Evolutionary conservation across 164 flowering plant genomes (phyloP).

Genomic region (Paratinospora sagittata): DNA sequence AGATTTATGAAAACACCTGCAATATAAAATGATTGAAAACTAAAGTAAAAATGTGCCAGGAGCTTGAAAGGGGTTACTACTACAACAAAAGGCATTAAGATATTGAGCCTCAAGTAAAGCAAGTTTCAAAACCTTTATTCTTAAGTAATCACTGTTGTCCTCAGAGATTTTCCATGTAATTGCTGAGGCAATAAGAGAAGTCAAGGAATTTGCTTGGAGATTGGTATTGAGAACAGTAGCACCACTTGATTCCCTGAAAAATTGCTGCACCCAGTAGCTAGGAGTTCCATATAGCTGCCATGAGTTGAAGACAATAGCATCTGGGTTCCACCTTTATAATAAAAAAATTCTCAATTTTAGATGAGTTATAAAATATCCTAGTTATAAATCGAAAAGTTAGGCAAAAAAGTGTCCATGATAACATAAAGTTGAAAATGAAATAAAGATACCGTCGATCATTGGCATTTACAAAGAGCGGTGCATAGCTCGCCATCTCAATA

Average conservation of each 20-base stretch:
- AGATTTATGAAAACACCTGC: neutral
- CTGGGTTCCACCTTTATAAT: constrained; percentile 73
- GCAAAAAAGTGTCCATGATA: neutral
- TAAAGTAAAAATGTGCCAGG: neutral
- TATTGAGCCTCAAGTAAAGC: neutral
- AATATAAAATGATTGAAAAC: neutral
- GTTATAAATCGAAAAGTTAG: neutral
- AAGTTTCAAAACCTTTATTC: constrained; percentile 50
- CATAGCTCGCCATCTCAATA: constrained; percentile 89
- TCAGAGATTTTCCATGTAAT: constrained; percentile 45
- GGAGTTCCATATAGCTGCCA: constrained; percentile 76
- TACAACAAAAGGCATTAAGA: neutral
- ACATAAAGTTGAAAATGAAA: neutral
- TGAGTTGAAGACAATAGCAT: constrained; percentile 86
- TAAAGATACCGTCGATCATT: constrained; percentile 67
- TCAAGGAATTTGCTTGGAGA: constrained; percentile 38
- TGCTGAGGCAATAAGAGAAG: constrained; percentile 64
- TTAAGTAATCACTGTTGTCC: constrained; percentile 35
- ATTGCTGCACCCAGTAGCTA: constrained; percentile 81
- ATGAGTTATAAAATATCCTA: neutral
- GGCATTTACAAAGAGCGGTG: constrained; percentile 82
- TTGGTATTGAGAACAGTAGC: constrained; percentile 57
- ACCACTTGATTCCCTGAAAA: constrained; percentile 76
- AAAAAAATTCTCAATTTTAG: neutral
- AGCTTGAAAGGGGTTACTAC: neutral